Base-by-base conservation (phyloP, 441 rosid genomes). In the Macaranga tanarius region DNA sequence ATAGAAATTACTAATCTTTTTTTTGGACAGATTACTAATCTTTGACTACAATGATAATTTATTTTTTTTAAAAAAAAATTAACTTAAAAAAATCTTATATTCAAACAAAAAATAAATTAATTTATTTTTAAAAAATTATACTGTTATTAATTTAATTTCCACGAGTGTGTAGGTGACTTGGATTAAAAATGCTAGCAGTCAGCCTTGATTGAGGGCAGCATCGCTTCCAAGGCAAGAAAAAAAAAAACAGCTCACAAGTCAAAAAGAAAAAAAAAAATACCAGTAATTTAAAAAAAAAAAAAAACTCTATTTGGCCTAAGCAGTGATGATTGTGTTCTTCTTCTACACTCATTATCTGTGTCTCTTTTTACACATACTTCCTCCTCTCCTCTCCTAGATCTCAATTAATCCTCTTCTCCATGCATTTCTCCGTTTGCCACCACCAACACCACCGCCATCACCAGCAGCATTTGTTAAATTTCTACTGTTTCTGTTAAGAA, bases 221-320 rank as follows among this genome's bases (percentile, higher is more conserved):
- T 90, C 90, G 76, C 91, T 85, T 88, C 79, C 83, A 82, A 79
- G 84, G 79, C 86, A 82, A 83, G 89, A 74, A 71, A 77, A 59
- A 20, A 52, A 71, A 60, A 55, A 22, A 12, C 51, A 5, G 50
- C 7, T 54, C 25, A 38, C 45, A 10, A 26, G 4, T 12, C 31
- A 61, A 61, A 25, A 38, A 54, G 62, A 20, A 71, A 54, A 51
- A 26, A 22, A 65, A 60, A 10, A 2, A 22, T 8, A 57, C 15
- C 51, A n/a, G 25, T 31, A 22, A 34, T 34, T 34, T 0, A 34
- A 34, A 8, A 22, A 65, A 22, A n/a, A 45, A 20, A 42, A 31
- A 8, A 63, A 17, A 7, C 7, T 31, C 38, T 25, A 15, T 22
- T n/a, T 19, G 13, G 23, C 16, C 45, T n/a, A n/a, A 17, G 22